phyloP scores from a whole-genome alignment of 306 rosid species.

The Corylus heterophylla region DNA sequence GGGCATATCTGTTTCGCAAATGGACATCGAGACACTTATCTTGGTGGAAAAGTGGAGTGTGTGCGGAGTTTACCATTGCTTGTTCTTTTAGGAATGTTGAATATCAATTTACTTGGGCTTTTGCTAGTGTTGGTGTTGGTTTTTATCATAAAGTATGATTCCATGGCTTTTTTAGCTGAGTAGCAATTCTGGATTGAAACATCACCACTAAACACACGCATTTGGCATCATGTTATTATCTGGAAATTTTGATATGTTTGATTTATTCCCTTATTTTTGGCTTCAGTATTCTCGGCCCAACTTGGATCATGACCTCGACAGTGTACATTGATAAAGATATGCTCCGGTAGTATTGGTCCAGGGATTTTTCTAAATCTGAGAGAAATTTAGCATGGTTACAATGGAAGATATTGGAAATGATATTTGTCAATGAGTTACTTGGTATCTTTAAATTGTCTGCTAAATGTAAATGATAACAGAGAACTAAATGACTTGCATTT shows the following conservation, averaged over 20 bases:
- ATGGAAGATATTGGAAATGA: neutral
- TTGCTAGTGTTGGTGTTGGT: neutral
- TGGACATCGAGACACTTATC: too few species aligned
- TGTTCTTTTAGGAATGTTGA: too few species aligned
- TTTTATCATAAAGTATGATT: neutral
- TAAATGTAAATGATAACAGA: neutral
- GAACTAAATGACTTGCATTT: neutral
- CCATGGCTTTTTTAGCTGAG: neutral
- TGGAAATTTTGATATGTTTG: neutral
- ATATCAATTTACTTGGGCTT: too few species aligned
- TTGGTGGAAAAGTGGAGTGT: too few species aligned
- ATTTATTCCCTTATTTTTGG: too few species aligned
- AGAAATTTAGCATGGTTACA: neutral
- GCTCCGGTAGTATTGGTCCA: neutral
- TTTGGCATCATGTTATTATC: neutral
- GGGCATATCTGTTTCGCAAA: too few species aligned
- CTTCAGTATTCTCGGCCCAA: neutral
- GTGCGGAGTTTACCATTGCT: too few species aligned
- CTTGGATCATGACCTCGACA: neutral
- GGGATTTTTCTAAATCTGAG: conserved; percentile 2
- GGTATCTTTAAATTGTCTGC: neutral
- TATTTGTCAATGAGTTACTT: neutral
- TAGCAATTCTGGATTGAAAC: neutral
- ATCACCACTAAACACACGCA: neutral
- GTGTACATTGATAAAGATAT: neutral